These are phyloP conservation scores for Piromyces sp. DNA, from an alignment of 192 early-diverging fungal species.

Conservation along the genomic window DNA sequence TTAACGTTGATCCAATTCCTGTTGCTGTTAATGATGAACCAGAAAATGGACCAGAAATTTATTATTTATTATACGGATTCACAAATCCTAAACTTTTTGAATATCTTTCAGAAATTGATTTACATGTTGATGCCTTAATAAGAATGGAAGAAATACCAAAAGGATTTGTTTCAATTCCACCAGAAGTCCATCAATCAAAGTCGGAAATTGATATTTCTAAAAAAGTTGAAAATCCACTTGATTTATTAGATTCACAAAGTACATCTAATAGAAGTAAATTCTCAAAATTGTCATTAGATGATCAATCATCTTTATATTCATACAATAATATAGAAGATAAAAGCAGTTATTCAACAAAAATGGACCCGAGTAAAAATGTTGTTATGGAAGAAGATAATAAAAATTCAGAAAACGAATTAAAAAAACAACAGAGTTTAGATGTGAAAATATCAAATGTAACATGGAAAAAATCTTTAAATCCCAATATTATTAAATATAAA, in stretches of 20 bases:
- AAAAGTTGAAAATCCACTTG: neutral
- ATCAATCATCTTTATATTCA: neutral
- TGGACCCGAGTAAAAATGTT: neutral
- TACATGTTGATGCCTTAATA: neutral
- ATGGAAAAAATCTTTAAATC: neutral
- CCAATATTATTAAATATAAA: neutral
- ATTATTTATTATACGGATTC: neutral
- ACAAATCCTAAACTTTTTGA: neutral
- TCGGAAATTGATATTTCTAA: neutral
- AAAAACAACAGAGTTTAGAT: neutral
- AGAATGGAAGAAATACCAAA: neutral
- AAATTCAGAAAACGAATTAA: neutral
- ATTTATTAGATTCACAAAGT: neutral
- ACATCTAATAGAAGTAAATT: neutral
- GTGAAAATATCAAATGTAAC: neutral
- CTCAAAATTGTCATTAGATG: neutral
- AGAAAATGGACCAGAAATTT: neutral
- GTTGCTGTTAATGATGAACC: neutral
- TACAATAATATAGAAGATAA: neutral
- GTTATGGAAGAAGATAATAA: neutral
- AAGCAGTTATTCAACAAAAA: neutral
- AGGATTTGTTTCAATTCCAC: neutral
- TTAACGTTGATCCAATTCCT: neutral
- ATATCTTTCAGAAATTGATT: neutral
- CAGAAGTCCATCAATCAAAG: neutral